Base-by-base conservation (phyloP, 2,329 filamentous ascomycete species). In the Trichoderma atroviride region DNA sequence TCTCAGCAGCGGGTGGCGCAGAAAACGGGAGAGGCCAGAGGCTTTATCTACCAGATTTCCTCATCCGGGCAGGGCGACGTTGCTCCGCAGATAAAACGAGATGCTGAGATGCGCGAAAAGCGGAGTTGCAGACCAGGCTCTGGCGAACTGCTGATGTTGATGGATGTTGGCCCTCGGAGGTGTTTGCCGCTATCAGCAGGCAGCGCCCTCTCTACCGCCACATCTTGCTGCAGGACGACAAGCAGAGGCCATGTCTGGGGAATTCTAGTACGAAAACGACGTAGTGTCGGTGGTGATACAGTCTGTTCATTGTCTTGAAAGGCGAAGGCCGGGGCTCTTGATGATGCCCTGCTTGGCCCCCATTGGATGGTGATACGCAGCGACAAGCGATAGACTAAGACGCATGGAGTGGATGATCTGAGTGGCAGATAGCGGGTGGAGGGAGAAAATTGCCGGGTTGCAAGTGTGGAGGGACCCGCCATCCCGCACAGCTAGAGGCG, bases 11-110 rank as follows among this genome's bases (percentile, higher is more conserved):
- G 56, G 57, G 29, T 40, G 63, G 53, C 63, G 55, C 40, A 66
- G 11, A 43, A 47, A 24, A 29, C 29, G 53, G 56, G 56, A 68
- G 57, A 59, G 33, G 57, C 65, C 43, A 68, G 57, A 43, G 65
- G 24, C 57, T 68, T 68, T 65, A 67, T 67, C 55, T 59, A n/a
- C 40, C 40, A 43, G 40, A 52, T 67, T 67, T 58, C 63, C 63
- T 59, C 63, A 22, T 67, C 63, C 63, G 55, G 63, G 40, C 40
- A 22, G 2, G 24, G 40, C 63, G 27, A 57, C 27, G 55, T 57
- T 19, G 14, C 35, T 50, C 19, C 43, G 27, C n/a, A 52, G 53
- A 57, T 37, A 19, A 29, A 43, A 52, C 16, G 31, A 58, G 37
- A 37, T 40, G 37, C 33, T 37, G 33, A 37, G 31, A 37, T 35